Conservation (phyloP, 2,329 filamentous ascomycete genomes). For the Epichloe uncinata region DNA sequence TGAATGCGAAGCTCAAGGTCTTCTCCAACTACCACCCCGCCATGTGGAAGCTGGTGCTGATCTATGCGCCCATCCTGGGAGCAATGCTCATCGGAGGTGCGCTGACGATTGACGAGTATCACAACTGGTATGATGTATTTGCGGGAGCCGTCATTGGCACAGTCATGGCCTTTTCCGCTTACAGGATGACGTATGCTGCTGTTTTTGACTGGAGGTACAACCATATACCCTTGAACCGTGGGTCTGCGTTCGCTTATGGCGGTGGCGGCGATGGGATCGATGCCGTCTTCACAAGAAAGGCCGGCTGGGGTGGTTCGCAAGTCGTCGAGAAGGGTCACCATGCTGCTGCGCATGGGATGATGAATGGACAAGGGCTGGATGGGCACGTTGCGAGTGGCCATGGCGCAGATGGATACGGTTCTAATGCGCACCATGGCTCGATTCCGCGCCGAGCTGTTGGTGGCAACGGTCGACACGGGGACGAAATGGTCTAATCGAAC, state of each 20-base stretch:
- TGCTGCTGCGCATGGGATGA: neutral
- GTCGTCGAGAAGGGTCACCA: neutral
- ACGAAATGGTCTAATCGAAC: conserved; percentile 1
- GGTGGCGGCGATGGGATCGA: conserved; percentile 1
- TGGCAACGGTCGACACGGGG: neutral
- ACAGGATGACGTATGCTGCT: conserved; percentile 53
- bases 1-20: conserved; percentile 68
- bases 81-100: conserved; percentile 55
- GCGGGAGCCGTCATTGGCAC: conserved; percentile 53
- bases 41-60: conserved; percentile 58
- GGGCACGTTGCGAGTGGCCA: neutral
- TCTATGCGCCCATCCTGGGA: conserved; percentile 53
- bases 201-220: conserved; percentile 56
- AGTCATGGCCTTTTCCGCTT: conserved; percentile 49
- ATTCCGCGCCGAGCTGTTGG: neutral
- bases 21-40: conserved; percentile 59
- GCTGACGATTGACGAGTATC: conserved; percentile 58
- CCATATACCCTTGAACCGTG: conserved; percentile 50
- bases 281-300: conserved; percentile 6
- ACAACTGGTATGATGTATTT: conserved; percentile 65
- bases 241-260: conserved; percentile 11
- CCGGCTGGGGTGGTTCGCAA: conserved; percentile 1
- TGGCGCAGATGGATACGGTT: neutral
- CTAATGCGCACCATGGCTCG: neutral
- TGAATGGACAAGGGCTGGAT: neutral